Base-by-base conservation (phyloP, 345 rosid genomes). In the Salix arbutifolia region DNA sequence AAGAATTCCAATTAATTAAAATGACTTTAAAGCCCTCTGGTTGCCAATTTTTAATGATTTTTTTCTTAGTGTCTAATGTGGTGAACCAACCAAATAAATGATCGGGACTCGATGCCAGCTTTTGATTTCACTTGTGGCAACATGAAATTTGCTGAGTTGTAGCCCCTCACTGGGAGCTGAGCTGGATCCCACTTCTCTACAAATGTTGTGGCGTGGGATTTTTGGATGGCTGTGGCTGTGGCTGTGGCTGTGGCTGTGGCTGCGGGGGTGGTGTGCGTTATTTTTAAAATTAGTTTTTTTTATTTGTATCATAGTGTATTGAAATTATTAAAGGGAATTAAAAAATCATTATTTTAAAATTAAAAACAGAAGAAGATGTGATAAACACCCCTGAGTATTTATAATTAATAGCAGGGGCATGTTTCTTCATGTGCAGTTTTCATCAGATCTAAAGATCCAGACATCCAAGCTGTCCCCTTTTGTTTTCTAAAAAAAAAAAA, bases 81-180 rank as follows among this genome's bases (percentile, higher is more conserved):
- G 44, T 13, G 2, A 40, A 5, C 37, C 37, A 33, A 9, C 11
- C 18, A 48, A 1, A 50, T 4, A 65, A 37, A 67, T 61, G 84
- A 77, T 81, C n/a, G 3, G 30, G 78, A 77, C 75, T 48, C 3
- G 12, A 61, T 46, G 70, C 23, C 78, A 76, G 71, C 71, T 0
- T 42, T 16, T 48, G 0, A 16, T 17, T 64, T 60, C 33, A 70
- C 48, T 71, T n/a, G 42, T 66, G 35, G 65, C 60, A 33, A 71
- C 65, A 2, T 11, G 30, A 65, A 26, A 40, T 58, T 25, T 1
- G 76, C 62, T 62, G 69, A 44, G 7, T 0, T 42, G 50, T 38
- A 37, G 67, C 21, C 53, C 31, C 58, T 30, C 58, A 4, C 21
- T 9, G 19, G 46, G 11, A 56, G 28, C 5, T 62, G 58, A 33